Evolutionary conservation across 2,329 filamentous ascomycete species (phyloP).

Genomic region (Epichloe coenophiala): DNA sequence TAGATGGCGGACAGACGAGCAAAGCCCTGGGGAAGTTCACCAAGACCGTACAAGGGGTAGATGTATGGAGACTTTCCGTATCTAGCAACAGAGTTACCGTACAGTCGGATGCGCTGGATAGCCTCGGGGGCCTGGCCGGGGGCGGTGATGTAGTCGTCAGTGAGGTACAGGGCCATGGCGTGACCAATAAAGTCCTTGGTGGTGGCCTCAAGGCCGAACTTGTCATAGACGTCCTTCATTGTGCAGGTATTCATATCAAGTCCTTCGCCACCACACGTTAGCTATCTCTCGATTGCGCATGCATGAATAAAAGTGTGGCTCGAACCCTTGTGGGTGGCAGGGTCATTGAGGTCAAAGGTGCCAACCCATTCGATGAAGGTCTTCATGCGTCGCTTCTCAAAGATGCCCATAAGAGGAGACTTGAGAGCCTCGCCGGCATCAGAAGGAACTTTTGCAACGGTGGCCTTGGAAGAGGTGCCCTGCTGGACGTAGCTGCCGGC

Average conservation of each 20-base stretch:
- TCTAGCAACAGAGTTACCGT: conserved; percentile 92
- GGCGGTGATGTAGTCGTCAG: conserved; percentile 71
- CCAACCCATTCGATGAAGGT: conserved; percentile 94
- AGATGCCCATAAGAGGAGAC: conserved; percentile 91
- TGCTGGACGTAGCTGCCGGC: conserved; percentile 95
- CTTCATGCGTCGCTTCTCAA: conserved; percentile 96
- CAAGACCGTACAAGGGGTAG: conserved; percentile 94
- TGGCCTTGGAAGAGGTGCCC: conserved; percentile 66
- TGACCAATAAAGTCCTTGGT: conserved; percentile 96
- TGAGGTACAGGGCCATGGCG: conserved; percentile 91
- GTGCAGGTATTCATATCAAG: conserved; percentile 66
- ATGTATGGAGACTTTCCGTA: conserved; percentile 99
- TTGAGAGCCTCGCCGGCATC: conserved; percentile 81
- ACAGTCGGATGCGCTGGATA: conserved; percentile 84
- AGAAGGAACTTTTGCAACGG: conserved; percentile 91
- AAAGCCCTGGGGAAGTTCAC: conserved; percentile 94
- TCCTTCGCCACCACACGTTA: conserved; percentile 34
- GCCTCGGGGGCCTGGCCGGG: conserved; percentile 67
- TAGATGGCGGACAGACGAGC: conserved; percentile 96
- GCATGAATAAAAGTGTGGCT: neutral
- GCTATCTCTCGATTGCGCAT: neutral
- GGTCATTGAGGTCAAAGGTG: conserved; percentile 68
- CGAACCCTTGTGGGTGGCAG: conserved; percentile 75
- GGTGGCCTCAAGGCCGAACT: conserved; percentile 79
- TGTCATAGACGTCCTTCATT: conserved; percentile 99